Base-by-base conservation (phyloP, 108 stramenopile genomes). In the Bacterosira constricta region DNA sequence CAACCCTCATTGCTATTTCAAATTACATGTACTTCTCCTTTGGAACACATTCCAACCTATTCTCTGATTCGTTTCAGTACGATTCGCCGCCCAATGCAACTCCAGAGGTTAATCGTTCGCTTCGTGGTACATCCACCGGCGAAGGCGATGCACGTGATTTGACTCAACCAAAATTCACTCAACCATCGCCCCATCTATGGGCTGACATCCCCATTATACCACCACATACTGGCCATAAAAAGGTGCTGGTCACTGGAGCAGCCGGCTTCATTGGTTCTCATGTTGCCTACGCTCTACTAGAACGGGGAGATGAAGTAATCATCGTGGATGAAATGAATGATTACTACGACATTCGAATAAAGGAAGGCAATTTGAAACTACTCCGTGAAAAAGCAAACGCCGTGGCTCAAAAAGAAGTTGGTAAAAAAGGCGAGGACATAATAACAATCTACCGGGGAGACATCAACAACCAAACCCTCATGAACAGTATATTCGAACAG, bases 291-390 rank as follows among this genome's bases (percentile, higher is more conserved):
- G 66, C 52, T 20, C 88, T 99, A 7, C 77, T 99, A n/a, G 69
- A 58, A 8, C 90, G 98, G 7, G 98, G 98, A 25, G 97, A 99
- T 62, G 87, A 87, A 56, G 98, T 99, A 31, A 88, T 98, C 27
- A 86, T 98, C 47, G 90, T 99, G 18, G 98, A 99, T 73, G 98
- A 99, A 76, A 91, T 99, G 82, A 99, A 99, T 73, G 97, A 98
- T 63, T 99, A 99, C 83, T 99, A 99, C 71, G 96, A 96, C 65
- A 89, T 94, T 23, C 54, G 63, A 46, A 83, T 95, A 66, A 99
- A 99, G 90, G 85, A 92, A 25, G 44, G 75, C 54, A 99, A 97
- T 73, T 20, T 56, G 55, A 21, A 37, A 0, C 15, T 29, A 18
- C 32, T 56, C 17, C 55, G 55, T 15, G 55, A 56, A 38, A 36